Evolutionary conservation across 164 flowering plant genomes (phyloP).

Genomic region (Tetrastigma voinierianum): DNA sequence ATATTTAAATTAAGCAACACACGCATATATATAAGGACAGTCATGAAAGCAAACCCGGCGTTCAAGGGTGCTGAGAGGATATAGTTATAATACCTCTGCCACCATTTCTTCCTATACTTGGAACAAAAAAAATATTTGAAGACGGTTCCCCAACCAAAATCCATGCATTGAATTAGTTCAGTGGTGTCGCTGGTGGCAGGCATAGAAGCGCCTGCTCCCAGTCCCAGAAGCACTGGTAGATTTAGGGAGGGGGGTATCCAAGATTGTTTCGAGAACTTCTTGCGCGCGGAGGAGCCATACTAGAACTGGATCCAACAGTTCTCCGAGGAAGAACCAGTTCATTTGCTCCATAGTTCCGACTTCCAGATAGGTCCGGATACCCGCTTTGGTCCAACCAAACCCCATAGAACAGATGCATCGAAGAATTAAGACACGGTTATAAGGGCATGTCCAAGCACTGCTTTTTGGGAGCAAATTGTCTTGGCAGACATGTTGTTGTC

Average conservation of each 20-base stretch:
- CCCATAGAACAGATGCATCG: background rate
- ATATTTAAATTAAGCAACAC: background rate
- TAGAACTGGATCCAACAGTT: conserved; percentile 19
- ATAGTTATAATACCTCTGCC: conserved; percentile 11
- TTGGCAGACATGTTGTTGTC: conserved; percentile 6
- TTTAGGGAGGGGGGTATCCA: conserved; percentile 25
- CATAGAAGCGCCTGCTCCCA: conserved; percentile 23
- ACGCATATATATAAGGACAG: conserved; percentile 2
- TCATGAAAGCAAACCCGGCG: conserved; percentile 15
- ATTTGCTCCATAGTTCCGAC: conserved; percentile 20
- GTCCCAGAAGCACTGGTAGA: conserved; percentile 27
- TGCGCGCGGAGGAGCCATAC: conserved; percentile 25
- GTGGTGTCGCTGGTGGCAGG: conserved; percentile 36
- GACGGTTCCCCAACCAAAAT: conserved; percentile 19
- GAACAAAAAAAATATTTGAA: conserved; percentile 16
- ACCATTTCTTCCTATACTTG: conserved; percentile 8
- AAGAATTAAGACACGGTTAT: background rate
- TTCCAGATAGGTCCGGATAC: conserved; percentile 19
- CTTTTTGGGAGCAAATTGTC: background rate
- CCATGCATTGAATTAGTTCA: conserved; percentile 32
- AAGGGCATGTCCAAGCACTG: conserved; percentile 13
- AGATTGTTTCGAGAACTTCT: conserved; percentile 18
- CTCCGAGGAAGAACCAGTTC: conserved; percentile 28
- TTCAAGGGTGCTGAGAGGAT: conserved; percentile 6
- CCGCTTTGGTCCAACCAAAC: background rate